These are phyloP conservation scores for Trichoderma reesei DNA, from an alignment of 495 filamentous ascomycete genomes.

Conservation along the genomic window DNA sequence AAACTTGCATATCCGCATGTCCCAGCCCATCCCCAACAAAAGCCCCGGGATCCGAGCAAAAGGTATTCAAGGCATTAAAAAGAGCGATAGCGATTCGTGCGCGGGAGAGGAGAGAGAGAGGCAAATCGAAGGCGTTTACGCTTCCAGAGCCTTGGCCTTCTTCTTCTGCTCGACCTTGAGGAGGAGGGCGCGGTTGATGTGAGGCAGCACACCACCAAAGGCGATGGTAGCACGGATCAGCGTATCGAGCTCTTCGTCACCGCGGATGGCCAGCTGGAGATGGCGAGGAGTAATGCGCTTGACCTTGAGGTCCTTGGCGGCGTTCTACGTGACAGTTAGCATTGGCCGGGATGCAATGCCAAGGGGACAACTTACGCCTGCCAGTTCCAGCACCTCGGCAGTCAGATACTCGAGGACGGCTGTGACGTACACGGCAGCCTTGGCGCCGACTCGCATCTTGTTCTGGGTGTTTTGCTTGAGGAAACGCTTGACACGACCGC, in stretches of 20 bases:
- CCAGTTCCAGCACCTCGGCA: constrained; percentile 95
- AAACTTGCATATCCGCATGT: background rate
- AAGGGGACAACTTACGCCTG: constrained; percentile 51
- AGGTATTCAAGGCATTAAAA: constrained; percentile 9
- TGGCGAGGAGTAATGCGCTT: constrained; percentile 99
- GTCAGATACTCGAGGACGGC: constrained; percentile 97
- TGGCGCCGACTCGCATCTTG: constrained; percentile 99
- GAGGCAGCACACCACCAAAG: constrained; percentile 93
- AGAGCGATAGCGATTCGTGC: background rate
- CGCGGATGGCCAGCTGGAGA: constrained; percentile 94
- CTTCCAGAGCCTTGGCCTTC: constrained; percentile 66
- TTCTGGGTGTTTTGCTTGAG: constrained; percentile 98
- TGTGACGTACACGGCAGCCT: constrained; percentile 97
- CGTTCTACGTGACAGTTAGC: constrained; percentile 47
- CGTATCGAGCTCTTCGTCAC: constrained; percentile 96
- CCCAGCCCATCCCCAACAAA: background rate
- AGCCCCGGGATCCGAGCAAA: background rate
- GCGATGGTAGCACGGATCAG: constrained; percentile 96
- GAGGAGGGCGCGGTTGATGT: constrained; percentile 95
- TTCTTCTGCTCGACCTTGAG: constrained; percentile 99
- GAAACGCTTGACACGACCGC: constrained; percentile 99
- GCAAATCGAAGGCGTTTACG: constrained; percentile 22
- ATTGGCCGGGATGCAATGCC: constrained; percentile 3
- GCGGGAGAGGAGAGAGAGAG: background rate
- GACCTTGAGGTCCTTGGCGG: constrained; percentile 98